Base-by-base conservation (phyloP, 176 grass and related monocot species). In the Secale cereale region DNA sequence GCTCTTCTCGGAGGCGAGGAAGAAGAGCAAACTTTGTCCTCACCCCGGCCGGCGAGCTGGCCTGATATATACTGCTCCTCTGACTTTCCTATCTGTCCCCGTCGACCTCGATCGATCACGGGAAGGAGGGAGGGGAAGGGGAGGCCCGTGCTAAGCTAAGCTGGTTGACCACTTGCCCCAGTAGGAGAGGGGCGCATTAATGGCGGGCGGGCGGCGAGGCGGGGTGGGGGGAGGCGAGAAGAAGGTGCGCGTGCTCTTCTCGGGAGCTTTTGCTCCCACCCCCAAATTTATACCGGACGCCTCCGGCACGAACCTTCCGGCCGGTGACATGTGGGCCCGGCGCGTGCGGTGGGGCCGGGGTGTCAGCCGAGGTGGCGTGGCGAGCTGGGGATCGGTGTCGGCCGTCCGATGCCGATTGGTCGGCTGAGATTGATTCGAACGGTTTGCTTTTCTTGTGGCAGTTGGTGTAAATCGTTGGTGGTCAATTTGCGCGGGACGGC, bases 371-470 rank as follows among this genome's bases (percentile, higher is more conserved):
- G 2, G 37, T 43, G 37, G 37, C 70, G 39, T 73, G 37, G 20
- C 0, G 65, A 17, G 17, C 0, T 5, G 31, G 65, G 65, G 65
- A 22, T 37, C 3, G 32, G 0, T 0, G 32, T 1, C 0, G 0
- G 10, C 35, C 68, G 68, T 71, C 20, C 22, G 65, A 69, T 69
- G 3, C 0, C 0, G 0, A 10, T 22, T 0, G 32, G 32, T 36
- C 7, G 30, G 30, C 0, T 0, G 16, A 0, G 7, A 0, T 67
- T 4, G 16, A 3, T 67, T 67, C 30, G 0, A 2, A 31, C 14
- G 7, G 7, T 33, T 62, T 13, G 0, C 4, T 14, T 26, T 29
- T 63, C 60, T 13, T 35, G 20, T 40, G 37, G 9, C 15, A 0
- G 17, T 69, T 66, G 29, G 6, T 65, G 2, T 65, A 15, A 30